These are phyloP conservation scores for Zygoascus bituminiphila DNA, from an alignment of 805 yeast species.

Conservation along the genomic window DNA sequence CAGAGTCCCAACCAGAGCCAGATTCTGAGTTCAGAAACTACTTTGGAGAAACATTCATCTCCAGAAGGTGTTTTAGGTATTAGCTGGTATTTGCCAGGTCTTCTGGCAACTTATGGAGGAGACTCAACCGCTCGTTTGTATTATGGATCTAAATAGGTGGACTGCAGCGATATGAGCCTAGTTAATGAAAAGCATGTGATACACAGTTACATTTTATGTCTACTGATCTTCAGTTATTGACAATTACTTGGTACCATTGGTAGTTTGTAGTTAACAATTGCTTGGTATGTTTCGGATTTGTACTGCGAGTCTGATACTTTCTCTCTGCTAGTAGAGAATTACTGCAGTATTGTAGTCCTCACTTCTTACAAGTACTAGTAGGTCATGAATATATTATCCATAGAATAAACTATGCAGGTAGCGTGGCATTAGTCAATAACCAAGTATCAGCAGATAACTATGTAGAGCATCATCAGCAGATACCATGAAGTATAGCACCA, in stretches of 20 bases:
- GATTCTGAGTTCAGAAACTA: not conserved
- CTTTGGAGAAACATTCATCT: conserved; percentile 4
- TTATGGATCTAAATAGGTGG: not conserved
- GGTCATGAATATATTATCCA: not conserved
- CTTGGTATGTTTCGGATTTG: too few relatives aligned
- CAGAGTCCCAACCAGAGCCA: too few relatives aligned
- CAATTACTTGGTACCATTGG: too few relatives aligned
- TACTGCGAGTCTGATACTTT: too few relatives aligned
- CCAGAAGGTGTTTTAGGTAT: conserved; percentile 8
- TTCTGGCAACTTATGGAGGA: conserved; percentile 9
- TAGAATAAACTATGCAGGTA: not conserved
- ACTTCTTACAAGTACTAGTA: too few relatives aligned
- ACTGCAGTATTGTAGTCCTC: too few relatives aligned
- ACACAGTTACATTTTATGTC: too few relatives aligned
- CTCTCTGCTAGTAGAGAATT: too few relatives aligned
- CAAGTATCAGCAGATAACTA: not conserved
- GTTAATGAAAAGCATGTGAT: not conserved
- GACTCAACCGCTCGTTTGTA: conserved; percentile 6
- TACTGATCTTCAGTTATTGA: too few relatives aligned
- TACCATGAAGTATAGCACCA: not conserved
- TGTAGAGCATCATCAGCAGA: not conserved
- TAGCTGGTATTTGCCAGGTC: conserved; percentile 5
- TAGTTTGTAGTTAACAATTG: too few relatives aligned
- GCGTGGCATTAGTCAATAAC: not conserved
- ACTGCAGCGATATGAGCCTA: not conserved